Evolutionary conservation across 2,329 filamentous ascomycete genomes (phyloP).

Genomic region (Exophiala dermatitidis): DNA sequence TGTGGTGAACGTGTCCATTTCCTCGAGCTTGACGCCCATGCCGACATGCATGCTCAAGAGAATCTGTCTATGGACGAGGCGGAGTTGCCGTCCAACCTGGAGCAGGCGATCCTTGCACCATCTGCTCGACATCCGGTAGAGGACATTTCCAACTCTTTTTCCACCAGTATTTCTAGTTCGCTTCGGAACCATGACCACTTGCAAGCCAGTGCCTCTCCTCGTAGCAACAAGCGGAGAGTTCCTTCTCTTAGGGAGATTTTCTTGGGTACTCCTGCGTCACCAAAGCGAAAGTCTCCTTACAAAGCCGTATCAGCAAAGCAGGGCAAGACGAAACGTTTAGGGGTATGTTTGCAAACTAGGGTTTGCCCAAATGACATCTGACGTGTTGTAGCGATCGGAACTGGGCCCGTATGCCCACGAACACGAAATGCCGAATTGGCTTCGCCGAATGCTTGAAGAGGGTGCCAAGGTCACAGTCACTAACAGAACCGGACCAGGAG

Average conservation of each 20-base stretch:
- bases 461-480: constrained; percentile 50
- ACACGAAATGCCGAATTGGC: constrained; percentile 64
- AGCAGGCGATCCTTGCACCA: constrained; percentile 1
- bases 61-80: constrained; percentile 38
- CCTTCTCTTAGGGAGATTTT: constrained; percentile 26
- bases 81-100: constrained; percentile 31
- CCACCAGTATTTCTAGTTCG: constrained; percentile 22
- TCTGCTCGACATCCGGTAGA: constrained; percentile 8
- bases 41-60: constrained; percentile 53
- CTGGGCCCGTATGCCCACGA: constrained; percentile 67
- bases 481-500: constrained; percentile 44
- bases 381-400: constrained; percentile 43
- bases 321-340: constrained; percentile 28
- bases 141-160: constrained; percentile 21
- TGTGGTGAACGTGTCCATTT: constrained; percentile 54
- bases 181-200: constrained; percentile 28
- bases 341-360: constrained; percentile 7
- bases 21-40: constrained; percentile 50
- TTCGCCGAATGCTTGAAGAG: constrained; percentile 55
- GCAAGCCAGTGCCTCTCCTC: constrained; percentile 11
- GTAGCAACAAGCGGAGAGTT: constrained; percentile 15
- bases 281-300: constrained; percentile 13
- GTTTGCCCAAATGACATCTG: constrained; percentile 1
- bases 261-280: constrained; percentile 16
- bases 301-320: constrained; percentile 29